Evolutionary conservation across 2,329 filamentous ascomycete genomes (phyloP).

Genomic region (Lomentospora prolificans): DNA sequence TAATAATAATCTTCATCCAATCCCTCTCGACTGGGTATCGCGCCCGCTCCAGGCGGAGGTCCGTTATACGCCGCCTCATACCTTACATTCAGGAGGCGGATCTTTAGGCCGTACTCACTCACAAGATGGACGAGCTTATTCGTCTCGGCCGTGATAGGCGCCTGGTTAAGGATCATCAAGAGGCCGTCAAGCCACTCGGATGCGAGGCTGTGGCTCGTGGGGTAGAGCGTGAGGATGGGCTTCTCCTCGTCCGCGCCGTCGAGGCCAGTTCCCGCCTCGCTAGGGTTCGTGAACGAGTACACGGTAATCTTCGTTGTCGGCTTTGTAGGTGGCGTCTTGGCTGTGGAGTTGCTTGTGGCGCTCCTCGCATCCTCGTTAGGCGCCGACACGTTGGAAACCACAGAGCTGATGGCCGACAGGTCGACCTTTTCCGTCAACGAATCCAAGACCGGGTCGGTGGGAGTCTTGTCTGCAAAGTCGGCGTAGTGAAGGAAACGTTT

Average conservation of each 20-base stretch:
- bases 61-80: slow-evolving; percentile 68
- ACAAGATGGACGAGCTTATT: slow-evolving; percentile 81
- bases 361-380: slow-evolving; percentile 41
- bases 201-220: slow-evolving; percentile 68
- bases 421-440: slow-evolving; percentile 74
- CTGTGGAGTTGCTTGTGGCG: slow-evolving; percentile 30
- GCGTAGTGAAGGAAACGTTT: slow-evolving; percentile 82
- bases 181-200: slow-evolving; percentile 96
- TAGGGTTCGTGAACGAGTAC: slow-evolving; percentile 54
- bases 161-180: slow-evolving; percentile 87
- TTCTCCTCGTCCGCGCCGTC: slow-evolving; percentile 48
- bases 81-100: slow-evolving; percentile 80
- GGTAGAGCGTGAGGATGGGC: slow-evolving; percentile 73
- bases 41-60: slow-evolving; percentile 57
- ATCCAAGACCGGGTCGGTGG: slow-evolving; percentile 61
- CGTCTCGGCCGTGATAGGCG: slow-evolving; percentile 94
- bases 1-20: slow-evolving; percentile 93
- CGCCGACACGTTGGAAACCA: slow-evolving; percentile 83
- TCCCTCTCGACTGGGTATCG: slow-evolving; percentile 72
- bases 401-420: slow-evolving; percentile 77
- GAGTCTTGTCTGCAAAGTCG: slow-evolving; percentile 61
- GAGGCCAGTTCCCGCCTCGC: slow-evolving; percentile 24
- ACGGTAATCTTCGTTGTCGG: slow-evolving; percentile 83
- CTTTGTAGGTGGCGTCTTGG: slow-evolving; percentile 24
- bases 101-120: slow-evolving; percentile 84